A percentile compares a stretch with the other conserved stretches of the same genome.
These are phyloP conservation scores for Geranomyces michiganensis DNA, from an alignment of 192 early-diverging fungal species.

Conservation along the genomic window DNA sequence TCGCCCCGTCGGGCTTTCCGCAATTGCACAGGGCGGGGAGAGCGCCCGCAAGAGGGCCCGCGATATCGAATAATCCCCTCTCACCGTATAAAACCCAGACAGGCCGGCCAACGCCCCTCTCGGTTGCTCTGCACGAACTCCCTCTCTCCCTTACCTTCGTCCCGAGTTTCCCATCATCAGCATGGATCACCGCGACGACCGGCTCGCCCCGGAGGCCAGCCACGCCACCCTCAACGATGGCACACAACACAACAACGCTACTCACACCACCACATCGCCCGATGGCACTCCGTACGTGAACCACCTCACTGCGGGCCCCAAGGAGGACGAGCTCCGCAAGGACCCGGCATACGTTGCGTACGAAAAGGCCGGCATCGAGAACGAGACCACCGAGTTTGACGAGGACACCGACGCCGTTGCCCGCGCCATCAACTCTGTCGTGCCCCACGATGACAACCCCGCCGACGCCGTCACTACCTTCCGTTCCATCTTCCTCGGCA, in stretches of 20 bases:
- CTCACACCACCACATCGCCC: not conserved
- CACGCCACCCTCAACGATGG: constrained; percentile 1
- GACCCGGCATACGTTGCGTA: constrained; percentile 7
- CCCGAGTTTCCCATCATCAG: no score
- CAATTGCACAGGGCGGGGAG: no score
- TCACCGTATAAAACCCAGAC: no score
- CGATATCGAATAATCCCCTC: no score
- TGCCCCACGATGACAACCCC: constrained; percentile 11
- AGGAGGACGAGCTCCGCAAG: not conserved
- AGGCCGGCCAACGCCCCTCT: no score
- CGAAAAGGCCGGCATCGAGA: constrained; percentile 23
- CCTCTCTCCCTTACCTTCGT: no score
- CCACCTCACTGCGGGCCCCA: not conserved
- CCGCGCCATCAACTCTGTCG: constrained; percentile 24
- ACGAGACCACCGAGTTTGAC: constrained; percentile 14
- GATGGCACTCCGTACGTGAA: not conserved
- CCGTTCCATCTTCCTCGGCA: constrained; percentile 10
- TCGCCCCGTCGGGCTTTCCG: no score
- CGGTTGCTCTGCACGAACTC: no score
- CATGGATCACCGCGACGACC: no score
- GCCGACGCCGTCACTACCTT: not conserved
- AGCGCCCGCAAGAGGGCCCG: no score
- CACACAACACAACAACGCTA: not conserved
- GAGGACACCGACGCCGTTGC: constrained; percentile 17
- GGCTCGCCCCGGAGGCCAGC: not conserved